Evolutionary conservation across 345 rosid genomes (phyloP).

Genomic region (Diplotaxis tenuifolia): DNA sequence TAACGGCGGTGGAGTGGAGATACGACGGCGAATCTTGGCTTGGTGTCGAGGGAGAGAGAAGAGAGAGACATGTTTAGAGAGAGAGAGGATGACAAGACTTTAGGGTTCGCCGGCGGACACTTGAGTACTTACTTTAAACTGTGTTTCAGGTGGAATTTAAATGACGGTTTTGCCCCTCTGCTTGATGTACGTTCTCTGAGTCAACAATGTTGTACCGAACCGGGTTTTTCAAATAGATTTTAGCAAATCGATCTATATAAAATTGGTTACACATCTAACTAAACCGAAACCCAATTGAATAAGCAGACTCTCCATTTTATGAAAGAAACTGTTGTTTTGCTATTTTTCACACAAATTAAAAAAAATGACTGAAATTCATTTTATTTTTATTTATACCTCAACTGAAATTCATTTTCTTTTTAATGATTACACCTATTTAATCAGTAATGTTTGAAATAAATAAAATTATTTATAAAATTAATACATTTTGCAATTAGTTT

Average conservation of each 20-base stretch:
- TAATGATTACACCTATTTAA: too few relatives aligned
- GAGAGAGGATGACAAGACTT: not conserved
- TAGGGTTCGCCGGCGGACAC: conserved; percentile 37
- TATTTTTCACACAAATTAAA: too few relatives aligned
- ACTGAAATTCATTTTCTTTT: too few relatives aligned
- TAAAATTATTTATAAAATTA: too few relatives aligned
- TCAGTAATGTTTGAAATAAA: too few relatives aligned
- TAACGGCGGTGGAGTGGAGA: conserved; percentile 18
- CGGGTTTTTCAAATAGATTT: not conserved
- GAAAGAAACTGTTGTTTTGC: too few relatives aligned
- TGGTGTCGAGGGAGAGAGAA: conserved; percentile 37
- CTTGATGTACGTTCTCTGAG: not conserved
- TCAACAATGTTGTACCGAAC: not conserved
- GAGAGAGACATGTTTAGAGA: conserved; percentile 37
- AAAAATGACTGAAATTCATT: too few relatives aligned
- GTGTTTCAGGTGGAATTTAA: not conserved
- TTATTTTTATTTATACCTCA: too few relatives aligned
- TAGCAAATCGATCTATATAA: not conserved
- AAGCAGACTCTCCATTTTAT: not conserved
- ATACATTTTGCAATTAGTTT: too few relatives aligned
- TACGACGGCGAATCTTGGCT: conserved; percentile 26
- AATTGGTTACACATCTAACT: not conserved
- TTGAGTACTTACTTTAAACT: conserved; percentile 26
- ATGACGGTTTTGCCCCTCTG: conserved; percentile 7
- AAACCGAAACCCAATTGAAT: not conserved